Evolutionary conservation across 1,284 basidiomycete species (phyloP).

Genomic region (Ceratobasidium sp.): DNA sequence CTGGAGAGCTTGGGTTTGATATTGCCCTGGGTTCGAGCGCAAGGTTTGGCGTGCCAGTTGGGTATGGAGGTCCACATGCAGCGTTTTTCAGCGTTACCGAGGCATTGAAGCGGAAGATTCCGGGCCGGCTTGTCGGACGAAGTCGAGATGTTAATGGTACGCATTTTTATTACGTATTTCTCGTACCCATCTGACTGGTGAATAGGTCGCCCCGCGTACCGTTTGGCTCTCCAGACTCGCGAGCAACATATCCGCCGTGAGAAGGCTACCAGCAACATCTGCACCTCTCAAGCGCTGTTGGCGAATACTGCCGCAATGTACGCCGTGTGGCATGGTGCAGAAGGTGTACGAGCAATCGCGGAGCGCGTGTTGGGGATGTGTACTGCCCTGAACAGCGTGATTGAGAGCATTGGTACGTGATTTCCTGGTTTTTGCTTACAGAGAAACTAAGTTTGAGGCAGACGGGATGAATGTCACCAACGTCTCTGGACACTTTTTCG

Average conservation of each 20-base stretch:
- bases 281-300: conserved; percentile 91
- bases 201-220: conserved; percentile 73
- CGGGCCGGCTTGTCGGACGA: conserved; percentile 91
- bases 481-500: conserved; percentile 76
- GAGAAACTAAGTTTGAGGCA: not conserved
- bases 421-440: not conserved
- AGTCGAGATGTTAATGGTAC: conserved; percentile 84
- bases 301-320: conserved; percentile 99
- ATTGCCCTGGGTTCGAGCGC: conserved; percentile 95
- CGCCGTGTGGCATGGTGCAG: conserved; percentile 95
- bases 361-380: conserved; percentile 52
- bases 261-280: conserved; percentile 95
- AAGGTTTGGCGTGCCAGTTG: conserved; percentile 92
- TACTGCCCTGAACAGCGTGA: conserved; percentile 12
- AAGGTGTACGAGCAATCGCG: conserved; percentile 87
- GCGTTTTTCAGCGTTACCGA: conserved; percentile 97
- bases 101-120: conserved; percentile 95
- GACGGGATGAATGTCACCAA: conserved; percentile 61
- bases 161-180: not conserved
- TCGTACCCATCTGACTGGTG: not conserved
- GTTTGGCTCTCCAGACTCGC: conserved; percentile 83
- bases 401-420: conserved; percentile 26
- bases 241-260: conserved; percentile 97
- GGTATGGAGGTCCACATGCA: conserved; percentile 92
- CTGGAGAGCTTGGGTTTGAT: conserved; percentile 99